Conservation (phyloP, 2,329 filamentous ascomycete genomes). For the Diplodia intermedia region DNA sequence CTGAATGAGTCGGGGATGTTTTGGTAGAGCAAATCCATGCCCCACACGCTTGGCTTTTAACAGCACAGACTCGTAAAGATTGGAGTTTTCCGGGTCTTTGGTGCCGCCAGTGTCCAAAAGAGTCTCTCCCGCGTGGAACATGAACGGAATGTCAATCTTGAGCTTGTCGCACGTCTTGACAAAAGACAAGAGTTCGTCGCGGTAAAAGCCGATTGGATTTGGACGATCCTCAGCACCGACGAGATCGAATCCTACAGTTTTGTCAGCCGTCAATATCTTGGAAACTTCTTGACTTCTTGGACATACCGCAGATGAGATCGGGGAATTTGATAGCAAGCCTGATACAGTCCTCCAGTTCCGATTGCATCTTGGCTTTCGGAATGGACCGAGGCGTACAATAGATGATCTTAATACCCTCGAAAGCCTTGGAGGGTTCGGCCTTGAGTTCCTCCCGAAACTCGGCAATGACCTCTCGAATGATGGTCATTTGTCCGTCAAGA, state of each 20-base stretch:
- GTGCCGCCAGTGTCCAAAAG: slow-evolving; percentile 68
- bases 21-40: slow-evolving; percentile 73
- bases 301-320: slow-evolving; percentile 68
- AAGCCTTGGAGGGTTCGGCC: slow-evolving; percentile 56
- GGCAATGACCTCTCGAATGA: slow-evolving; percentile 62
- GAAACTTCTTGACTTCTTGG: too few relatives aligned
- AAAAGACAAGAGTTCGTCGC: slow-evolving; percentile 66
- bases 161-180: slow-evolving; percentile 57
- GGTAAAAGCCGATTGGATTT: slow-evolving; percentile 65
- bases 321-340: slow-evolving; percentile 64
- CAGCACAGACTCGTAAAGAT: slow-evolving; percentile 71
- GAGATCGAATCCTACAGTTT: slow-evolving; percentile 67
- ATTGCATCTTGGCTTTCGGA: slow-evolving; percentile 53
- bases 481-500: slow-evolving; percentile 66
- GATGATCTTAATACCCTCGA: slow-evolving; percentile 71
- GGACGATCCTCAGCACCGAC: slow-evolving; percentile 70
- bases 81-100: slow-evolving; percentile 64
- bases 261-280: not conserved
- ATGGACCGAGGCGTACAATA: slow-evolving; percentile 74
- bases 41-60: slow-evolving; percentile 73
- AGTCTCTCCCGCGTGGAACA: slow-evolving; percentile 80
- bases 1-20: slow-evolving; percentile 71
- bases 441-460: slow-evolving; percentile 54
- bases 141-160: slow-evolving; percentile 68
- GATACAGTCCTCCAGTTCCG: slow-evolving; percentile 67